Conservation (phyloP, 139 green algal species). For the Pseudopediastrum boryanum region DNA sequence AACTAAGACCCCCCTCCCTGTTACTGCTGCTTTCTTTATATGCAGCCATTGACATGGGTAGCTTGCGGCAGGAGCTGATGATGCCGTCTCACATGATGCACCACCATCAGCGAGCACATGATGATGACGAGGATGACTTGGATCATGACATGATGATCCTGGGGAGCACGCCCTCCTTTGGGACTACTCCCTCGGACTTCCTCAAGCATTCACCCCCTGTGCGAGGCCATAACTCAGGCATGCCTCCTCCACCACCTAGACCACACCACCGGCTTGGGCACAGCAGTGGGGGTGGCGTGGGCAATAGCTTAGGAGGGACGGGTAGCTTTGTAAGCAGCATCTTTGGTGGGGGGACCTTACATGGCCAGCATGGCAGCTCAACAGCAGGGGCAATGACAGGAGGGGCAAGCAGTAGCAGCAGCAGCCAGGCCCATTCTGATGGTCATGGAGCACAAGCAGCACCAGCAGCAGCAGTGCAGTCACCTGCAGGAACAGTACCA, state of each 20-base stretch:
- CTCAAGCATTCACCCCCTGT: constrained; percentile 15
- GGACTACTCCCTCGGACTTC: no score
- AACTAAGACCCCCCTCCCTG: no score
- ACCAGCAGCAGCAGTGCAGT: not conserved
- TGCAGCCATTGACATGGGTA: constrained; percentile 38
- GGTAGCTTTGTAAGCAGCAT: constrained; percentile 32
- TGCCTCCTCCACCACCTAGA: constrained; percentile 20
- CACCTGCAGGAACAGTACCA: not conserved
- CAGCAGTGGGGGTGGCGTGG: not conserved
- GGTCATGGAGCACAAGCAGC: not conserved
- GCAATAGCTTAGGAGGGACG: not conserved
- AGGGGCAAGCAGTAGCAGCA: not conserved
- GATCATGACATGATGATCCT: constrained; percentile 82
- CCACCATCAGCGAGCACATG: constrained; percentile 23
- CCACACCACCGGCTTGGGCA: not conserved
- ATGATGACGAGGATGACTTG: constrained; percentile 61
- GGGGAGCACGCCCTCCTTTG: constrained; percentile 68
- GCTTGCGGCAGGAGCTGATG: constrained; percentile 28
- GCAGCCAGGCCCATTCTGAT: not conserved
- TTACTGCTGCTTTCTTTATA: not conserved
- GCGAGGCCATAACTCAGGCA: not conserved
- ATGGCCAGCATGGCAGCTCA: not conserved
- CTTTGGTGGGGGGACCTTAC: not conserved
- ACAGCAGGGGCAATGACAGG: not conserved
- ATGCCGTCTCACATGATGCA: constrained; percentile 7